A percentile compares a stretch with the other conserved stretches of the same genome.
phyloP scores from a whole-genome alignment of 176 grass and related monocot genomes.

The Carex kokanica region DNA sequence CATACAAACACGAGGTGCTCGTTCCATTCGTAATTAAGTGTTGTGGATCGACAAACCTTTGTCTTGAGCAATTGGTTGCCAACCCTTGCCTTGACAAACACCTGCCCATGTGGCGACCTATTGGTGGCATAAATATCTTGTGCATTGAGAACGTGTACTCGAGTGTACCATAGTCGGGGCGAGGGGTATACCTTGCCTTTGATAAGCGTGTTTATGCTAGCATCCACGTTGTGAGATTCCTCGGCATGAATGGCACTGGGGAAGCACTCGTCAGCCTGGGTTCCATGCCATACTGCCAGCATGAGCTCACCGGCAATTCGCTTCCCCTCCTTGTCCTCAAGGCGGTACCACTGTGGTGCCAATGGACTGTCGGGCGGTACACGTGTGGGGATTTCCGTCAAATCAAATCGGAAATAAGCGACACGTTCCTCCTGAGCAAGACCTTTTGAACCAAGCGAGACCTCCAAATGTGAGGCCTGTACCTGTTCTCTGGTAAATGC shows the following conservation, averaged over 20 bases:
- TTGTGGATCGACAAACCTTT: neutral
- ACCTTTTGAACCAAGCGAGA: slow-evolving; percentile 27
- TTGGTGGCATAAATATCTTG: slow-evolving; percentile 30
- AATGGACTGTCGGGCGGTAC: slow-evolving; percentile 24
- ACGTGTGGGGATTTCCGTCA: slow-evolving; percentile 21
- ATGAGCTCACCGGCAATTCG: slow-evolving; percentile 23
- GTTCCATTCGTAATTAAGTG: slow-evolving; percentile 28
- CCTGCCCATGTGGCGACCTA: slow-evolving; percentile 18
- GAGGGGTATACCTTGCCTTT: slow-evolving; percentile 34
- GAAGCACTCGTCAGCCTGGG: slow-evolving; percentile 38
- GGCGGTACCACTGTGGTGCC: slow-evolving; percentile 37
- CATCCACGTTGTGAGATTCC: neutral
- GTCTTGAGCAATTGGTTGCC: slow-evolving; percentile 34
- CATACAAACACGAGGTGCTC: slow-evolving; percentile 38
- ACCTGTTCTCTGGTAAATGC: slow-evolving; percentile 21
- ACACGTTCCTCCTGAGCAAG: slow-evolving; percentile 17
- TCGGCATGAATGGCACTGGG: slow-evolving; percentile 28
- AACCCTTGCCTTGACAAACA: slow-evolving; percentile 30
- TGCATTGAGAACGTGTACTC: slow-evolving; percentile 28
- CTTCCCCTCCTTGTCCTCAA: slow-evolving; percentile 16
- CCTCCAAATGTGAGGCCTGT: slow-evolving; percentile 24
- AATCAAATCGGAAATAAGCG: slow-evolving; percentile 13
- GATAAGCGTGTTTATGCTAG: slow-evolving; percentile 19
- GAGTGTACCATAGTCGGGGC: slow-evolving; percentile 32
- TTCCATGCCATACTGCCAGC: slow-evolving; percentile 39